Percentiles rank a stretch among this genome's conserved stretches.
phyloP scores from a whole-genome alignment of 371 early-diverging fungal species.

The Batrachochytrium dendrobatidis region DNA sequence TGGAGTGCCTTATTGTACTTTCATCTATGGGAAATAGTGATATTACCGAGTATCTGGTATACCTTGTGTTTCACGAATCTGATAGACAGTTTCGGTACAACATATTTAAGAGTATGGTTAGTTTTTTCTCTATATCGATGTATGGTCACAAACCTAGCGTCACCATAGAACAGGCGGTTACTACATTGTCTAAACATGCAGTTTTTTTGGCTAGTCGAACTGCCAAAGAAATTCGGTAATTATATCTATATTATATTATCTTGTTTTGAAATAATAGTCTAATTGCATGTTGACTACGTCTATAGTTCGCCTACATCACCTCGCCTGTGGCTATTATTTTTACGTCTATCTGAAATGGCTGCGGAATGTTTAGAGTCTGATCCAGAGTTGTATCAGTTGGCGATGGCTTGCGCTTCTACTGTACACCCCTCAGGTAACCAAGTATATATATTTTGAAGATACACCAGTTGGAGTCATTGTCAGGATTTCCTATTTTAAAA shows the following conservation, averaged over 20 bases:
- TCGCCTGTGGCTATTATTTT: not conserved
- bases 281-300: no score
- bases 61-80: not conserved
- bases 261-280: no score
- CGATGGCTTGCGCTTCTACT: no score
- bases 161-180: not conserved
- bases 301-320: not conserved
- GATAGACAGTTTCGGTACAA: not conserved
- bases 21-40: not conserved
- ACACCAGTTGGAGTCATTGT: no score
- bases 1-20: constrained; percentile 9
- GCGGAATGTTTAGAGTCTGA: no score
- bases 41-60: constrained; percentile 7
- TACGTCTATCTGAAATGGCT: not conserved
- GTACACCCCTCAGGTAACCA: no score
- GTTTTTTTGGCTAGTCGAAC: not conserved
- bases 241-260: not conserved
- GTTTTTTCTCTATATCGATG: not conserved
- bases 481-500: no score
- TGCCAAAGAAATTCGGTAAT: constrained; percentile 1
- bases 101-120: not conserved
- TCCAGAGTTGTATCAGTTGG: no score
- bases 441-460: no score
- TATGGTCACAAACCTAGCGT: not conserved
- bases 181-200: not conserved